Percentiles rank a stretch among this genome's conserved stretches.
Evolutionary conservation across 352 stramenopile genomes (phyloP).

Genomic region (Pilasporangium apinafurcum): DNA sequence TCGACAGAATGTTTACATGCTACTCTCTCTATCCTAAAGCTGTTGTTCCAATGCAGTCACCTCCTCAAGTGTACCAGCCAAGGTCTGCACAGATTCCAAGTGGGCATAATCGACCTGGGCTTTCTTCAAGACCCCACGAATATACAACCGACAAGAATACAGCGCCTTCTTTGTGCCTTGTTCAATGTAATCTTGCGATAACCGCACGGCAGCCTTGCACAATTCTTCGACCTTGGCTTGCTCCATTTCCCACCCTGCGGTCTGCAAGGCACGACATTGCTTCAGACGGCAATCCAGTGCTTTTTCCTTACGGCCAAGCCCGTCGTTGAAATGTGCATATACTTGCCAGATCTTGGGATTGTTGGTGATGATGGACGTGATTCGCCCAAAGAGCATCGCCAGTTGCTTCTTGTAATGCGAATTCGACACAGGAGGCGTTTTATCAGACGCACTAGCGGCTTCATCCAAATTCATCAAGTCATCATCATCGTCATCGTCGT

Average conservation of each 20-base stretch:
- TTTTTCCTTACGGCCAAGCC: constrained; percentile 49
- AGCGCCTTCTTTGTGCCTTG: constrained; percentile 76
- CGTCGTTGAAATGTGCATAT: constrained; percentile 79
- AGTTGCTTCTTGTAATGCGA: constrained; percentile 69
- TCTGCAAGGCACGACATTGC: constrained; percentile 65
- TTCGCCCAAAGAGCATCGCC: constrained; percentile 66
- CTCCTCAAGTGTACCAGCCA: constrained; percentile 42
- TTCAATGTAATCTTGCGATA: constrained; percentile 58
- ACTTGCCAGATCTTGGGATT: constrained; percentile 79
- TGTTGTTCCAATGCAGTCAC: constrained; percentile 49
- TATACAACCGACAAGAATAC: constrained; percentile 71
- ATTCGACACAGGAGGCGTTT: constrained; percentile 35
- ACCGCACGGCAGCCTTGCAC: constrained; percentile 38
- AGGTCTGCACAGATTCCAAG: constrained; percentile 32
- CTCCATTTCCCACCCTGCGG: constrained; percentile 64
- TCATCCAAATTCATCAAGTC: constrained; percentile 51
- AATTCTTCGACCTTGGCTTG: constrained; percentile 48
- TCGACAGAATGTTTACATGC: too few species aligned
- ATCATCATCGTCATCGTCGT: constrained; percentile 32
- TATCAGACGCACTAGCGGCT: constrained; percentile 26
- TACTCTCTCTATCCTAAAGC: constrained; percentile 18
- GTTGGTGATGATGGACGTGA: constrained; percentile 74
- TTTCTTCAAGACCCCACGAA: constrained; percentile 74
- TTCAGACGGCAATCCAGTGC: constrained; percentile 76
- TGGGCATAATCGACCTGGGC: constrained; percentile 60